A percentile compares a stretch with the other conserved stretches of the same genome.
Evolutionary conservation across 495 filamentous ascomycete genomes (phyloP).

Genomic region (Penicillium manginii): DNA sequence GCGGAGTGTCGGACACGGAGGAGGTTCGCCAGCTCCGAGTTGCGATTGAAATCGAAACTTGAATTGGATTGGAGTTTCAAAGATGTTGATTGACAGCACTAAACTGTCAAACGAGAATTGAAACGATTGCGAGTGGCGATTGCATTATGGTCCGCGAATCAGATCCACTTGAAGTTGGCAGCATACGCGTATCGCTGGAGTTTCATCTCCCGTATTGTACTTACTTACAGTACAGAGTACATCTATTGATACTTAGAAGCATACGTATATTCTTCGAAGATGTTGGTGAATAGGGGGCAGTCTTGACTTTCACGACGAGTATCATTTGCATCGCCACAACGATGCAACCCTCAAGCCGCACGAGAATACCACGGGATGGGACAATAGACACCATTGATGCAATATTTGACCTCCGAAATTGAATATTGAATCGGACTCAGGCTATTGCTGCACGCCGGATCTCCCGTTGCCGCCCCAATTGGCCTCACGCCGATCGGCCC

Average conservation of each 20-base stretch:
- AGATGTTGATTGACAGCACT: neutral
- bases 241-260: neutral
- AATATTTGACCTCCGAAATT: neutral
- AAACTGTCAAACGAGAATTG: neutral
- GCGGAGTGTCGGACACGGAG: slow-evolving; percentile 1
- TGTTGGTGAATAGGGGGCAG: neutral
- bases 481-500: slow-evolving; percentile 24
- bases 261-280: neutral
- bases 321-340: neutral
- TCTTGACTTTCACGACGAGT: neutral
- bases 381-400: neutral
- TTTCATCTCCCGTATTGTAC: slow-evolving; percentile 1
- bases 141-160: slow-evolving; percentile 22
- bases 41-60: neutral
- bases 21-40: neutral
- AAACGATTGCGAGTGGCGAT: slow-evolving; percentile 15
- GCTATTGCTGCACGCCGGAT: slow-evolving; percentile 16
- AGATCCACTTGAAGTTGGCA: slow-evolving; percentile 11
- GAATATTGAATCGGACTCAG: slow-evolving; percentile 8
- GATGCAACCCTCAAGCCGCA: too few species aligned
- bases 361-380: neutral
- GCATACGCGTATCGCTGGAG: slow-evolving; percentile 12
- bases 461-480: slow-evolving; percentile 28
- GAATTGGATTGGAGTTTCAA: neutral
- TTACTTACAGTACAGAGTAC: too few species aligned